Evolutionary conservation across 23 red algal species (phyloP), one percentile per base, ranked within the genome.

Genomic region (Gracilaria vermiculophylla): DNA sequence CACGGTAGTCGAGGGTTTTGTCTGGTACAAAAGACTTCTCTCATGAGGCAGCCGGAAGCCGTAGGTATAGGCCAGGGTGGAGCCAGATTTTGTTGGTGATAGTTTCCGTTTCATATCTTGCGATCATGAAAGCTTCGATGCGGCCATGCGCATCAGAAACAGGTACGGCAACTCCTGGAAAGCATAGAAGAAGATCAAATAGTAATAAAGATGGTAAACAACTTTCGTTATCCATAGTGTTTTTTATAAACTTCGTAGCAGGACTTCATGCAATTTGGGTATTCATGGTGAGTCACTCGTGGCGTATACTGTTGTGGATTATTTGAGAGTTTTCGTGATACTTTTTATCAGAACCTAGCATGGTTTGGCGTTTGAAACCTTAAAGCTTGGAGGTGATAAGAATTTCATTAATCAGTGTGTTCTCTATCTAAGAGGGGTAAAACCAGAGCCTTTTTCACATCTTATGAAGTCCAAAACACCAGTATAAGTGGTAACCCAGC

Each of bases 251-350:
- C 3, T 81, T 60, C 13, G 60, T 51, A 36, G 77, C 77, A 4
- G 35, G 27, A 2, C 16, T 41, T 33, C 57, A 5, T 32, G 50
- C 31, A 2, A 60, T 3, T 37, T 23, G 33, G 13, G 14, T 11
- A 21, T 56, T 34, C 1, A 60, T 17, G 15, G 12, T 62, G 23
- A 19, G 77, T 5, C 11, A 34, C 17, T 54, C 51, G 25, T 24
- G 2, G 13, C 47, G 21, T 19, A 81, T 33, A 14, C 60, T 81
- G 24, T 3, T 43, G 50, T 29, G 60, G 28, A 57, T 53, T 39
- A 2, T 3, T 11, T 60, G 80, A 69, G 50, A 21, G 21, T 29
- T 32, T 19, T 85, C 60, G 43, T 85, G 60, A 49, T 85, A 85
- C 24, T 36, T 40, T 37, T 85, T 60, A 14, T 60, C 58, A 31